Evolutionary conservation across 805 yeast genomes (phyloP).

Genomic region (Suhomyces sp.): DNA sequence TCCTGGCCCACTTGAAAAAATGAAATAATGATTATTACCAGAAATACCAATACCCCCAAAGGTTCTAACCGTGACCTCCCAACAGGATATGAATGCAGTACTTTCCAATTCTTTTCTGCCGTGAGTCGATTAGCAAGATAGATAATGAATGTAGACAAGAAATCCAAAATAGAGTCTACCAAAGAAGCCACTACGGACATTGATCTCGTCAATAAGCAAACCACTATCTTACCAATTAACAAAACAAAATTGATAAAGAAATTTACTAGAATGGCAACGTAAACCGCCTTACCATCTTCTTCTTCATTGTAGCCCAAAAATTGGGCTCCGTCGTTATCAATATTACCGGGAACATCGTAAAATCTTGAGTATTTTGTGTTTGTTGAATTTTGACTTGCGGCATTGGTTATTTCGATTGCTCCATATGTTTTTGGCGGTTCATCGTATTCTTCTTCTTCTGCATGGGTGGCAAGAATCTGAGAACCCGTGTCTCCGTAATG

Average conservation of each 20-base stretch:
- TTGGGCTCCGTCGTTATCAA: slow-evolving; percentile 57
- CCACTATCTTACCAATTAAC: slow-evolving; percentile 58
- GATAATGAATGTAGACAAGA: slow-evolving; percentile 71
- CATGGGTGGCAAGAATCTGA: slow-evolving; percentile 20
- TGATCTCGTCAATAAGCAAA: slow-evolving; percentile 64
- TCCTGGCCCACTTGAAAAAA: slow-evolving; percentile 72
- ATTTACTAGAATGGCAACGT: slow-evolving; percentile 62
- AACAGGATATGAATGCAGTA: slow-evolving; percentile 55
- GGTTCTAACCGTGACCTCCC: slow-evolving; percentile 77
- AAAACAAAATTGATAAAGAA: slow-evolving; percentile 59
- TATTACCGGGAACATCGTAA: slow-evolving; percentile 58
- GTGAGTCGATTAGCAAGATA: slow-evolving; percentile 57
- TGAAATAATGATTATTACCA: slow-evolving; percentile 67
- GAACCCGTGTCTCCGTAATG: slow-evolving; percentile 46
- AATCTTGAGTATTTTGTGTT: slow-evolving; percentile 27
- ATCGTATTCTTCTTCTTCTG: slow-evolving; percentile 17
- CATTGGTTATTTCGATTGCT: slow-evolving; percentile 4
- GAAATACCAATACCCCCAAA: slow-evolving; percentile 71
- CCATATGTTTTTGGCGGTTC: slow-evolving; percentile 1
- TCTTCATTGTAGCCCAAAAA: slow-evolving; percentile 50
- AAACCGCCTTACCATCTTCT: slow-evolving; percentile 44
- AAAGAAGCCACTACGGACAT: slow-evolving; percentile 76
- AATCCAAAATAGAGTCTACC: slow-evolving; percentile 71
- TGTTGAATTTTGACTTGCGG: slow-evolving; percentile 8
- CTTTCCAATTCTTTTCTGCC: slow-evolving; percentile 44